Evolutionary conservation across 345 rosid species (phyloP), one percentile per base, ranked within the genome.

Genomic region (Linum trigynum): DNA sequence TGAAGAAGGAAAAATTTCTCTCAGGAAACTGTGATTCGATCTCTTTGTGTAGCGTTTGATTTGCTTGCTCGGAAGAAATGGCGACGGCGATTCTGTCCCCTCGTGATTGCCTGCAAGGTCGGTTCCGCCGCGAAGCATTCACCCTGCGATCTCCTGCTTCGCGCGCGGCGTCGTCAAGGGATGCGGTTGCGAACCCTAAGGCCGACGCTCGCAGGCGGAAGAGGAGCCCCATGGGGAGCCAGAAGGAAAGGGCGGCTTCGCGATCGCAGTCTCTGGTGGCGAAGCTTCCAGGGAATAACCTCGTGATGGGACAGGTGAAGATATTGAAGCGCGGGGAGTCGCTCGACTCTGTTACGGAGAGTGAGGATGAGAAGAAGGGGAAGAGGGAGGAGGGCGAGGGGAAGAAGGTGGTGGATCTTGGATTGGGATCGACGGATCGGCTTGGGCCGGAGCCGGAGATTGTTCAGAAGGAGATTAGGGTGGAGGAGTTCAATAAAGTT

Each of bases 291-390:
- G 48, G 77, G 2, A 69, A 57, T 45, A 76, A 75, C 69, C 80
- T 79, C 9, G 83, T 78, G 11, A 77, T 81, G 82, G 92, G 78
- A 23, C 73, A 84, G 70, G 87, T 86, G 60, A 80, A 75, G 85
- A 84, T 86, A 76, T 68, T 84, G 67, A 85, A 79, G 66, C 95
- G 61, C 23, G 61, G 61, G 61, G 61, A 57, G 61, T 37, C 23
- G 38, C 23, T 57, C 8, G 38, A 17, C 12, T 2, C 61, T 37
- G 61, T 37, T 2, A 37, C 16, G 9, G 23, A 59, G n/a, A 51
- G 14, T 9, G 53, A 53, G 36, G 57, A 15, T 42, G 59, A 0
- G 36, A 15, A 42, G 38, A 32, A 36, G 63, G 65, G 6, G 15
- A 36, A n/a, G 32, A 39, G 56, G 63, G 48, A 59, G 40, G 9